Conservation (phyloP, 495 filamentous ascomycete genomes). For the Opeltia flavorubescens region DNA sequence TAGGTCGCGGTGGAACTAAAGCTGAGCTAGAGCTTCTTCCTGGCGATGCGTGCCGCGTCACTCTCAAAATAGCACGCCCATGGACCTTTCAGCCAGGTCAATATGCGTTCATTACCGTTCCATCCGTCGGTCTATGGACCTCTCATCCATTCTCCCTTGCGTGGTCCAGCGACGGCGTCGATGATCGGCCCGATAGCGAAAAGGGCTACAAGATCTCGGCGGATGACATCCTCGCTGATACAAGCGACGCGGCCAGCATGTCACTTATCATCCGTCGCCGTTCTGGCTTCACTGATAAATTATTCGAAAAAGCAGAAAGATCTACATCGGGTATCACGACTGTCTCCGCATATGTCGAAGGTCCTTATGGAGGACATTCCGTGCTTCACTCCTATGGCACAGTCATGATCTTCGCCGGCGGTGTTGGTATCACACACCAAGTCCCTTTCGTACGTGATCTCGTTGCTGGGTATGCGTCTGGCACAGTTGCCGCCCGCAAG, state of each 20-base stretch:
- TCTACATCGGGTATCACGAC: constrained; percentile 29
- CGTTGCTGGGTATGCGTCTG: constrained; percentile 54
- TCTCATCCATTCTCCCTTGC: constrained; percentile 90
- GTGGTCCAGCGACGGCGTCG: constrained; percentile 59
- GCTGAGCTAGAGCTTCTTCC: constrained; percentile 65
- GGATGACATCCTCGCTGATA: constrained; percentile 21
- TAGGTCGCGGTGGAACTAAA: constrained; percentile 46
- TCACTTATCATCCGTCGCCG: constrained; percentile 75
- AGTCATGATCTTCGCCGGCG: constrained; percentile 77
- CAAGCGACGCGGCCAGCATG: constrained; percentile 39
- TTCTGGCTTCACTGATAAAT: constrained; percentile 71
- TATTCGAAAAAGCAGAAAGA: constrained; percentile 36
- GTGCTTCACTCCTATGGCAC: constrained; percentile 82
- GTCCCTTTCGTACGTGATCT: constrained; percentile 77
- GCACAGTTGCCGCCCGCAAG: constrained; percentile 64
- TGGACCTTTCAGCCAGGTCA: constrained; percentile 71
- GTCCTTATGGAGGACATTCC: constrained; percentile 75
- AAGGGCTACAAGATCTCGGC: constrained; percentile 27
- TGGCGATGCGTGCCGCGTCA: constrained; percentile 72
- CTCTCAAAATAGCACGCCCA: constrained; percentile 60
- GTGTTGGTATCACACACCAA: constrained; percentile 89
- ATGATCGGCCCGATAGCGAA: constrained; percentile 25
- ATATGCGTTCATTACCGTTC: constrained; percentile 78
- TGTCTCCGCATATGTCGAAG: constrained; percentile 56
- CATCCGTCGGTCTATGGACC: constrained; percentile 60